Evolutionary conservation across 768 basidiomycete genomes (phyloP).

Genomic region (Russula vinacea): DNA sequence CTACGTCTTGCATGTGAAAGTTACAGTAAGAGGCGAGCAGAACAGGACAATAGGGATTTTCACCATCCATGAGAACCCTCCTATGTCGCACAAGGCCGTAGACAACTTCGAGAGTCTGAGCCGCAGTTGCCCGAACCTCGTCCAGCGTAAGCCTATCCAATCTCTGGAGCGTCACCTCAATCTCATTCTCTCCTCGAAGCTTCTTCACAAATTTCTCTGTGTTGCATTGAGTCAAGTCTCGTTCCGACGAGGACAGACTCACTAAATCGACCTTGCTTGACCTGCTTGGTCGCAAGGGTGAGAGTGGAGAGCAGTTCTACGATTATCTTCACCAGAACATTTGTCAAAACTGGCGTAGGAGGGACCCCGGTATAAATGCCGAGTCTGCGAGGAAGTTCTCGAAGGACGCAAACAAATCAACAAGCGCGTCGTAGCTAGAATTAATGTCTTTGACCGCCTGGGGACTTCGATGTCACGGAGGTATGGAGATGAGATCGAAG

Average conservation of each 20-base stretch:
- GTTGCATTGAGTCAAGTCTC: background rate
- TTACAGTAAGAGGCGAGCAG: background rate
- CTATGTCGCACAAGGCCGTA: background rate
- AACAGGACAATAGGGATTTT: background rate
- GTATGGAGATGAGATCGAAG: too few relatives aligned
- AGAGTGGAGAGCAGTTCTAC: slow-evolving; percentile 1
- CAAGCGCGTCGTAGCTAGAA: background rate
- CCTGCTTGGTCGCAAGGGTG: slow-evolving; percentile 8
- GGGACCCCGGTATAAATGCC: background rate
- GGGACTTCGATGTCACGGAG: too few relatives aligned
- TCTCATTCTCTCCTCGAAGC: slow-evolving; percentile 7
- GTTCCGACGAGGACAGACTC: background rate
- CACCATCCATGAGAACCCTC: slow-evolving; percentile 7
- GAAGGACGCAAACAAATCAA: slow-evolving; percentile 5
- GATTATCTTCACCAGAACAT: background rate
- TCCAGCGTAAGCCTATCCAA: slow-evolving; percentile 3
- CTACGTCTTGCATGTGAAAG: background rate
- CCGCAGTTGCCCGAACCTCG: background rate
- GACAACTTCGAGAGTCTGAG: slow-evolving; percentile 3
- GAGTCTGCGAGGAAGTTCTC: slow-evolving; percentile 3
- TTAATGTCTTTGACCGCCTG: background rate
- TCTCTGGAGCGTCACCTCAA: background rate
- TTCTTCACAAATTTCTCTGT: slow-evolving; percentile 13
- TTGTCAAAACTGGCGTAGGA: background rate
- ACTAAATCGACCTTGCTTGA: slow-evolving; percentile 4